Evolutionary conservation across 164 flowering plant species (phyloP), one percentile per base, ranked within the genome.

Genomic region (Euptelea pleiosperma): DNA sequence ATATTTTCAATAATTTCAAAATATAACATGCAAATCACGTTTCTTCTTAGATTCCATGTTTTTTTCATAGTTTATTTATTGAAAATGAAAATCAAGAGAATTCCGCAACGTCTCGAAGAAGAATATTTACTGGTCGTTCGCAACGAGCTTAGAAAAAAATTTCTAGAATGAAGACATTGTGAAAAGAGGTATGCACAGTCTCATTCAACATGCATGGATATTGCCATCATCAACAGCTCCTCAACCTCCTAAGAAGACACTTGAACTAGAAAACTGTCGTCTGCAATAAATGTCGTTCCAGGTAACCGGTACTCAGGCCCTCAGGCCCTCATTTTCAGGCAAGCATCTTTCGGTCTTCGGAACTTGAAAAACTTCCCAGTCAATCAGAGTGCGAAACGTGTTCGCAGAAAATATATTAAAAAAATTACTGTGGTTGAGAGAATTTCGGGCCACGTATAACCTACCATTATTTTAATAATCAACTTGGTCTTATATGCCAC

Each of bases 231-330:
- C 28, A 16, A 10, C 16, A 26, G 29, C 51, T 46, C 51, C 21
- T 46, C 29, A n/a, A n/a, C n/a, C n/a, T n/a, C n/a, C n/a, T n/a
- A n/a, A 47, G 18, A 29, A 48, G 52, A 14, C 18, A 25, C 52
- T 48, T 14, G 34, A 26, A 26, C 33, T 48, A 26, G n/a, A 26
- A 12, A 33, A 48, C 52, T 12, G 30, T 15, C 12, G 25, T 18
- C 19, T 12, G 52, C 33, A 26, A 48, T 48, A 26, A 48, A 48
- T 48, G 31, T 48, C n/a, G n/a, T n/a, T n/a, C n/a, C n/a, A n/a
- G n/a, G n/a, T n/a, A n/a, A n/a, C n/a, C n/a, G n/a, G n/a, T n/a
- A n/a, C n/a, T 26, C 34, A 25, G 26, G 14, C 14, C 14, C 31
- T 16, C 14, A 48, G 31, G 15, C 52, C 45, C 52, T 48, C 19